These are phyloP conservation scores for Cardamine resedifolia DNA, from an alignment of 345 rosid species.

Conservation along the genomic window DNA sequence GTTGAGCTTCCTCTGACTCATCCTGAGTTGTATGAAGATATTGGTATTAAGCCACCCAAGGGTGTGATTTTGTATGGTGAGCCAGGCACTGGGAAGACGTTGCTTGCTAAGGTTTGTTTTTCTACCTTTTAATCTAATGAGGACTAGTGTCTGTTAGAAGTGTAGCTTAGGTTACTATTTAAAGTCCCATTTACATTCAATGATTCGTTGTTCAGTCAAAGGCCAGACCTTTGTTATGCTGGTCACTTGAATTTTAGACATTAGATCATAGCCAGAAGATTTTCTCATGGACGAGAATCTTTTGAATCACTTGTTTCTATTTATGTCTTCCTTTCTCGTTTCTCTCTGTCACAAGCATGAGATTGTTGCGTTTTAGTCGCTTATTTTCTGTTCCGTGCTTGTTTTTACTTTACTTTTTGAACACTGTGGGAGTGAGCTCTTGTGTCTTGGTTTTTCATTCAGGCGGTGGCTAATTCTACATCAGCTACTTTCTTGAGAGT, in stretches of 20 bases:
- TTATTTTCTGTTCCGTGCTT: not conserved
- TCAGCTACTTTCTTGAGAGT: constrained; percentile 97
- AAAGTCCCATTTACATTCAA: not conserved
- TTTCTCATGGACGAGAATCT: not conserved
- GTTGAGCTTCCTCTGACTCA: constrained; percentile 98
- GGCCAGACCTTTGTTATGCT: not conserved
- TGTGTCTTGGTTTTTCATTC: constrained; percentile 23
- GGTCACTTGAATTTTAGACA: not conserved
- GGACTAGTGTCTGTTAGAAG: not conserved
- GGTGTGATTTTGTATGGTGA: constrained; percentile 99
- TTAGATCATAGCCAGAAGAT: not conserved
- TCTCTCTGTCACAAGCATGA: not conserved
- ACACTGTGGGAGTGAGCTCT: constrained; percentile 3
- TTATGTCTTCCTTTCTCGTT: not conserved
- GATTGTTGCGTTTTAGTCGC: not conserved
- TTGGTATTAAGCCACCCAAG: constrained; percentile 98
- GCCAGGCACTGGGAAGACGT: constrained; percentile 99
- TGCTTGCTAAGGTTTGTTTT: constrained; percentile 85
- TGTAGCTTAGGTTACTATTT: not conserved
- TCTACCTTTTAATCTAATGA: not conserved
- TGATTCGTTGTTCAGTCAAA: not conserved
- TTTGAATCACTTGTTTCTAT: not conserved
- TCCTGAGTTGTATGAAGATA: constrained; percentile 98
- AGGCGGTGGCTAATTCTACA: constrained; percentile 99
- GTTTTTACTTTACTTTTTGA: not conserved